These are phyloP conservation scores for Porogramme epimiltina DNA, from an alignment of 1,284 basidiomycete species.

Conservation along the genomic window DNA sequence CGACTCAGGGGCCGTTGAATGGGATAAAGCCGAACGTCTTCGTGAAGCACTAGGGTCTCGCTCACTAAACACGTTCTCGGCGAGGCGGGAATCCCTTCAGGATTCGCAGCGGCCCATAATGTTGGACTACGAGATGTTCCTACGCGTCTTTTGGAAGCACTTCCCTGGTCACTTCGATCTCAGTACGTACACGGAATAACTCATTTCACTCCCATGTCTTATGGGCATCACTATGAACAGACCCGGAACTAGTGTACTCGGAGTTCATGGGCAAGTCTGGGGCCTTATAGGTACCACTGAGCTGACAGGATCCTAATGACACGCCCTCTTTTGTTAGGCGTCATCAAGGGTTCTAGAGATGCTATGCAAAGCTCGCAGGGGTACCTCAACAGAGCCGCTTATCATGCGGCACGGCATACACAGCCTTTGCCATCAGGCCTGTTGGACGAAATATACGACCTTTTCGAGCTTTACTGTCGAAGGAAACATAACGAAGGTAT, in stretches of 20 bases:
- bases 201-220: neutral
- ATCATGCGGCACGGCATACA: constrained; percentile 48
- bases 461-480: constrained; percentile 44
- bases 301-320: neutral
- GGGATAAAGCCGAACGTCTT: constrained; percentile 25
- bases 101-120: too few relatives aligned
- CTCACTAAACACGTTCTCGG: too few relatives aligned
- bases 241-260: constrained; percentile 47
- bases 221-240: neutral
- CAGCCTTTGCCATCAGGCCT: constrained; percentile 47
- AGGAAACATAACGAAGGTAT: constrained; percentile 46
- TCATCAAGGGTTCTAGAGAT: constrained; percentile 67
- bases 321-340: constrained; percentile 40
- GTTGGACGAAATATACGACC: constrained; percentile 27
- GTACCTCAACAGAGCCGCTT: constrained; percentile 42
- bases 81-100: too few relatives aligned
- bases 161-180: too few relatives aligned
- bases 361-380: constrained; percentile 37
- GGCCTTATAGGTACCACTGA: neutral
- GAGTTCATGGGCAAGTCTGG: constrained; percentile 68
- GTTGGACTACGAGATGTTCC: too few relatives aligned
- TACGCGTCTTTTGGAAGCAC: too few relatives aligned
- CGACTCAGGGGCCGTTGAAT: neutral
- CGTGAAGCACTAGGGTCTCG: constrained; percentile 19
- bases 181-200: too few relatives aligned